These are phyloP conservation scores for Fraxinus sp. DNA, from an alignment of 305 asterid species.

Conservation along the genomic window DNA sequence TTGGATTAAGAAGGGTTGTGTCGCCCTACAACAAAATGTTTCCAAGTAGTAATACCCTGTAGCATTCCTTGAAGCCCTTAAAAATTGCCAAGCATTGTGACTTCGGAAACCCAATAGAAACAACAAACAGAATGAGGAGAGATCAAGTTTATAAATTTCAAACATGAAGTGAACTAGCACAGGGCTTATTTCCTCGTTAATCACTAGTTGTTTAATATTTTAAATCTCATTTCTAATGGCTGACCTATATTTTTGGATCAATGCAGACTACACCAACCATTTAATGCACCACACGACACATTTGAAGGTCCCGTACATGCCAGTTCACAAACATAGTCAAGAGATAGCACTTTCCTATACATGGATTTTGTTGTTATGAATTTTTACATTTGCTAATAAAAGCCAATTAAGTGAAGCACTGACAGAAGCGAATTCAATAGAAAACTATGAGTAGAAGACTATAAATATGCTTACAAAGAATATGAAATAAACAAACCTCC, in stretches of 20 bases:
- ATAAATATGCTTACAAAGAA: background rate
- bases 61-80: constrained; percentile 3
- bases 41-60: constrained; percentile 9
- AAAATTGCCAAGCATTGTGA: background rate
- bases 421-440: background rate
- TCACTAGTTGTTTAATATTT: background rate
- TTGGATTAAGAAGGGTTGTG: constrained; percentile 4
- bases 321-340: background rate
- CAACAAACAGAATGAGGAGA: constrained; percentile 10
- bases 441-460: background rate
- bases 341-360: background rate
- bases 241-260: background rate
- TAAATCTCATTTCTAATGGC: background rate
- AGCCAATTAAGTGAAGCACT: background rate
- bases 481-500: constrained; percentile 58
- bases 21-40: background rate
- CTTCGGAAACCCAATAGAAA: background rate
- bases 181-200: background rate
- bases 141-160: constrained; percentile 3
- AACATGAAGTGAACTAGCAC: constrained; percentile 2
- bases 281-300: background rate
- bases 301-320: background rate
- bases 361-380: background rate
- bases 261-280: background rate
- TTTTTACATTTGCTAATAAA: background rate